Conservation (phyloP, 441 rosid species). For the Aquilaria agallochum region DNA sequence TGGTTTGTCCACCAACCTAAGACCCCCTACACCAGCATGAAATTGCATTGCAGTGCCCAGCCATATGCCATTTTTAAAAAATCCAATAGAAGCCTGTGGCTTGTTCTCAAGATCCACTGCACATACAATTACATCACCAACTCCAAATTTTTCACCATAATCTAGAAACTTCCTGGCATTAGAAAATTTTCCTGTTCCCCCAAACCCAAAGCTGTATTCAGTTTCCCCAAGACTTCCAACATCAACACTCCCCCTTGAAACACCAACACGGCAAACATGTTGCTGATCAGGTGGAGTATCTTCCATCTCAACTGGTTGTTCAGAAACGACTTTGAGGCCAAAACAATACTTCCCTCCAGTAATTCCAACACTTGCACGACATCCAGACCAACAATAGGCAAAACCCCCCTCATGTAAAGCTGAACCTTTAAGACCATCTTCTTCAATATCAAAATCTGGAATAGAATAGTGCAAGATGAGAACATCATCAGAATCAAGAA, state of each 20-base stretch:
- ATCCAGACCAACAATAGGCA: slow-evolving; percentile 44
- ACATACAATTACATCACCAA: slow-evolving; percentile 28
- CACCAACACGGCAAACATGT: slow-evolving; percentile 28
- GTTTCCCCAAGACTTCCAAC: slow-evolving; percentile 33
- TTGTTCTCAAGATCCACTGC: slow-evolving; percentile 33
- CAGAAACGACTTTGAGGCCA: slow-evolving; percentile 19
- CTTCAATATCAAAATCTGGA: slow-evolving; percentile 27
- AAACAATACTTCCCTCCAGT: slow-evolving; percentile 28
- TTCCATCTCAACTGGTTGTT: slow-evolving; percentile 24
- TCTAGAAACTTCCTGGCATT: slow-evolving; percentile 15
- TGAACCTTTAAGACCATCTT: slow-evolving; percentile 22
- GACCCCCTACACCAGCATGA: slow-evolving; percentile 21
- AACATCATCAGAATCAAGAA: too few species aligned
- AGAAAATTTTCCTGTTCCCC: slow-evolving; percentile 35
- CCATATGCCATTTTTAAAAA: slow-evolving; percentile 33
- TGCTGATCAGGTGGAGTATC: slow-evolving; percentile 29
- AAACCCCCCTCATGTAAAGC: slow-evolving; percentile 24
- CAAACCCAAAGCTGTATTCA: slow-evolving; percentile 24
- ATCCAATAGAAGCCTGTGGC: slow-evolving; percentile 28
- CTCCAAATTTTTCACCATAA: slow-evolving; percentile 27
- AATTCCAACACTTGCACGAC: slow-evolving; percentile 26
- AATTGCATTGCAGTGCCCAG: slow-evolving; percentile 28
- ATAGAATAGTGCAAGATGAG: background rate
- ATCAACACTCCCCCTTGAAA: slow-evolving; percentile 24
- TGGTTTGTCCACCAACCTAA: slow-evolving; percentile 21